These are phyloP conservation scores for Areca catechu DNA, from an alignment of 176 grass and related monocot species.

Conservation along the genomic window DNA sequence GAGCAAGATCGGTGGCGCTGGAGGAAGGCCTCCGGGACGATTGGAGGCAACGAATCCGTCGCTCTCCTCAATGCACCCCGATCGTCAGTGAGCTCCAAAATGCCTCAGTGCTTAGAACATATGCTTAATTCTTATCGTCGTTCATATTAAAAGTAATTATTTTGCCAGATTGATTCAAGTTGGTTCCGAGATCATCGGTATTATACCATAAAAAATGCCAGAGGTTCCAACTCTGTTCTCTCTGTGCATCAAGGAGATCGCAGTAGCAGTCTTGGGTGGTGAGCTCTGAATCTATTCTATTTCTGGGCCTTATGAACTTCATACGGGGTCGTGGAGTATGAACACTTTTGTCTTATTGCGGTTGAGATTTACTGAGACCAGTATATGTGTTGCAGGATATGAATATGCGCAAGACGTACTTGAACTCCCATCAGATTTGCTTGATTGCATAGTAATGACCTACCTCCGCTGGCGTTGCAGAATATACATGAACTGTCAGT, in stretches of 20 bases:
- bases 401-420: slow-evolving; percentile 23
- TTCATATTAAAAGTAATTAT: too few relatives aligned
- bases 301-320: not conserved
- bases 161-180: too few relatives aligned
- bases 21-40: too few relatives aligned
- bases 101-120: too few relatives aligned
- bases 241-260: slow-evolving; percentile 17
- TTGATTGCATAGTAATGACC: slow-evolving; percentile 17
- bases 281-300: not conserved
- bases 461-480: slow-evolving; percentile 40
- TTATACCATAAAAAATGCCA: too few relatives aligned
- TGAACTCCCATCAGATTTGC: slow-evolving; percentile 29
- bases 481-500: slow-evolving; percentile 37
- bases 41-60: too few relatives aligned
- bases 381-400: slow-evolving; percentile 20
- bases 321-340: not conserved
- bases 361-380: not conserved
- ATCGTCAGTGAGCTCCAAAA: too few relatives aligned
- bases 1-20: too few relatives aligned
- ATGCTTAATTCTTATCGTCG: too few relatives aligned
- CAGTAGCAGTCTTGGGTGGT: slow-evolving; percentile 20
- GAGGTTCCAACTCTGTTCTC: slow-evolving; percentile 21
- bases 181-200: too few relatives aligned
- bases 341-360: not conserved
- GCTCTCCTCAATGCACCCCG: too few relatives aligned